Conservation (phyloP, 768 basidiomycete genomes). For the Amyloporia xantha region DNA sequence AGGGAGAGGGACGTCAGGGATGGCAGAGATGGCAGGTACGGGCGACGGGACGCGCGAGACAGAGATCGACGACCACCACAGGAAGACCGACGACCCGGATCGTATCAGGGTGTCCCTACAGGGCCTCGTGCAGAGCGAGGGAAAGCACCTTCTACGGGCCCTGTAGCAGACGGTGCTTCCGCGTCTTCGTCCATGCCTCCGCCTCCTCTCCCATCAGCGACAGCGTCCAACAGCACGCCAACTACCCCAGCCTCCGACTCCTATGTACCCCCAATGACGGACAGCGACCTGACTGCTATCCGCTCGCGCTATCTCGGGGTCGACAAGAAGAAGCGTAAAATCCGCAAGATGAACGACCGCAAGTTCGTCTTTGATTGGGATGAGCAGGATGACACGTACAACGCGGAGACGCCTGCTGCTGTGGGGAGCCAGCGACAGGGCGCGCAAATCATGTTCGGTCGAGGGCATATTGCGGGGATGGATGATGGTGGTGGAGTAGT, state of each 20-base stretch:
- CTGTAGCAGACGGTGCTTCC: constrained; percentile 25
- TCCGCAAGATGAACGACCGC: constrained; percentile 91
- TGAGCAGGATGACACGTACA: constrained; percentile 88
- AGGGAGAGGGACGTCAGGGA: constrained; percentile 31
- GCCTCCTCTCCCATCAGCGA: constrained; percentile 28
- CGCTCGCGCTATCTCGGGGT: constrained; percentile 93
- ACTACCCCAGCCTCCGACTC: constrained; percentile 32
- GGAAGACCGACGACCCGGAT: constrained; percentile 33
- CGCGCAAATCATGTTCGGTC: constrained; percentile 84
- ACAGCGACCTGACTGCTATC: constrained; percentile 73
- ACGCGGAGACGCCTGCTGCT: constrained; percentile 66
- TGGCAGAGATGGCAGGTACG: constrained; percentile 32
- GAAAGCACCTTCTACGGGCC: constrained; percentile 33
- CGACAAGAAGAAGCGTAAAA: constrained; percentile 89
- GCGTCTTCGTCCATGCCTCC: constrained; percentile 35
- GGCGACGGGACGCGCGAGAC: constrained; percentile 32
- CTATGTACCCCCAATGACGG: constrained; percentile 64
- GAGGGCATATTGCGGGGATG: constrained; percentile 81
- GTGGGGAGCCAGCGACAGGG: constrained; percentile 69
- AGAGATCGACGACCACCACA: constrained; percentile 9
- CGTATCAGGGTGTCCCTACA: constrained; percentile 64
- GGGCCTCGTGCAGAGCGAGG: constrained; percentile 75
- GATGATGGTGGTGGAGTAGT: constrained; percentile 59
- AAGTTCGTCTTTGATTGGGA: constrained; percentile 99
- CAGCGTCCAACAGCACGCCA: constrained; percentile 11